Conservation (phyloP, 352 stramenopile genomes). For the Pythium utonaiense region DNA sequence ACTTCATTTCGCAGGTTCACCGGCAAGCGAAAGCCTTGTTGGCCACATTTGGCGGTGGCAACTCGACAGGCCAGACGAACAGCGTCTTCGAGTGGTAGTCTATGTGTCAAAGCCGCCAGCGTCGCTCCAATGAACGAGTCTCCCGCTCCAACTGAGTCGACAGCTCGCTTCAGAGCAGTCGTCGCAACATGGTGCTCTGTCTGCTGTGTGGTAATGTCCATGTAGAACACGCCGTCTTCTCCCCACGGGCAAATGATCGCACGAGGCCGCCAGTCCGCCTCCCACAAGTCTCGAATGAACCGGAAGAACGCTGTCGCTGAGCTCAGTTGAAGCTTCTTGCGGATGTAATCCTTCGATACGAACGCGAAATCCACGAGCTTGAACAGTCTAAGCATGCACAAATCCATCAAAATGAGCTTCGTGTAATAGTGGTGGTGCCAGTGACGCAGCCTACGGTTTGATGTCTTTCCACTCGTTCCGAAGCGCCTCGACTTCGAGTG, state of each 20-base stretch:
- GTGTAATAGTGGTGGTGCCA: no score
- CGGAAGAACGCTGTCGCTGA: constrained; percentile 47
- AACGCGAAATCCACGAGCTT: constrained; percentile 48
- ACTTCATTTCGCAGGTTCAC: constrained; percentile 22
- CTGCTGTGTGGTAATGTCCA: constrained; percentile 20
- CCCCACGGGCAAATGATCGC: constrained; percentile 74
- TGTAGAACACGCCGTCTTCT: constrained; percentile 51
- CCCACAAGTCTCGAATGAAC: constrained; percentile 17
- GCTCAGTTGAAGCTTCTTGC: constrained; percentile 41
- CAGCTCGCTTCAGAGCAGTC: constrained; percentile 28
- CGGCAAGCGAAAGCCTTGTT: constrained; percentile 39
- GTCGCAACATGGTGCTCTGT: constrained; percentile 33
- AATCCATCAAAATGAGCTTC: not conserved
- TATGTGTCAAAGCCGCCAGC: constrained; percentile 41
- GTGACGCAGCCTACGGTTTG: no score
- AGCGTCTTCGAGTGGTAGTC: constrained; percentile 25
- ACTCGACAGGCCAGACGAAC: constrained; percentile 49
- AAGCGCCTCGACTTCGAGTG: constrained; percentile 63
- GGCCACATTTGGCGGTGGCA: constrained; percentile 55
- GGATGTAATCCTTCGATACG: constrained; percentile 73
- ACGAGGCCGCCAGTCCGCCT: constrained; percentile 18
- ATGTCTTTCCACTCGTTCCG: constrained; percentile 58
- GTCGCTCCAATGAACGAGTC: constrained; percentile 70
- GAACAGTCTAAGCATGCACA: constrained; percentile 32
- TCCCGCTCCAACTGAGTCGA: constrained; percentile 73